Evolutionary conservation across 2,329 filamentous ascomycete species (phyloP).

Genomic region (Hymenoscyphus fraxineus): DNA sequence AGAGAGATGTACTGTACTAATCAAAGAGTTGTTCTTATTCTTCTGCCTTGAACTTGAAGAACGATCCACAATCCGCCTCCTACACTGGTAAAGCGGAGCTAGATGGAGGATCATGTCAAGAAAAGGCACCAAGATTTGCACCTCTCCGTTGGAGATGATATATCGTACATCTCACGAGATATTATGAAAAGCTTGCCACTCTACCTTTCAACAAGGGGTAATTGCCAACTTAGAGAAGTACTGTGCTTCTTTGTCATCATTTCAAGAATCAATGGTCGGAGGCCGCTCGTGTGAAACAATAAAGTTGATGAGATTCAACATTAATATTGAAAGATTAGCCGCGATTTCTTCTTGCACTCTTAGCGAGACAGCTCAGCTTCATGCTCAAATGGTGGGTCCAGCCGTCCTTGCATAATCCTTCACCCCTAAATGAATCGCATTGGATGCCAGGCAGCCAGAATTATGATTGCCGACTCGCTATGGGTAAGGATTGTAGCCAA

Average conservation of each 20-base stretch:
- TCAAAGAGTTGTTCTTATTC: neutral
- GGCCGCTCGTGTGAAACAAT: neutral
- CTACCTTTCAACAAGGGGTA: neutral
- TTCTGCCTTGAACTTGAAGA: neutral
- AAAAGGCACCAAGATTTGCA: neutral
- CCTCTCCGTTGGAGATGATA: neutral
- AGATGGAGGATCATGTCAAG: neutral
- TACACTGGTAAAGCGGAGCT: neutral
- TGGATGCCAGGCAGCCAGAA: neutral
- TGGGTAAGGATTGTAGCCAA: neutral
- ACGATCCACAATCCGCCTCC: neutral
- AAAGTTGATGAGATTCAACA: neutral
- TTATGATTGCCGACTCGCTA: neutral
- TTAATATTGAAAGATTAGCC: neutral
- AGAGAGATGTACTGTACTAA: neutral
- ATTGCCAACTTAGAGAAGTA: neutral
- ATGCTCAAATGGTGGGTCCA: neutral
- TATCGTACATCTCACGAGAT: neutral
- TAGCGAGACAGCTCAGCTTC: neutral
- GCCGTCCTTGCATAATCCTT: neutral
- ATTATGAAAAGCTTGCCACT: neutral
- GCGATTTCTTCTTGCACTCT: neutral
- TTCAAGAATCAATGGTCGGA: neutral
- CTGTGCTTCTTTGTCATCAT: neutral
- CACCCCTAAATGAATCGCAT: neutral